These are phyloP conservation scores for Pythium diclinum DNA, from an alignment of 352 stramenopile genomes.

Conservation along the genomic window DNA sequence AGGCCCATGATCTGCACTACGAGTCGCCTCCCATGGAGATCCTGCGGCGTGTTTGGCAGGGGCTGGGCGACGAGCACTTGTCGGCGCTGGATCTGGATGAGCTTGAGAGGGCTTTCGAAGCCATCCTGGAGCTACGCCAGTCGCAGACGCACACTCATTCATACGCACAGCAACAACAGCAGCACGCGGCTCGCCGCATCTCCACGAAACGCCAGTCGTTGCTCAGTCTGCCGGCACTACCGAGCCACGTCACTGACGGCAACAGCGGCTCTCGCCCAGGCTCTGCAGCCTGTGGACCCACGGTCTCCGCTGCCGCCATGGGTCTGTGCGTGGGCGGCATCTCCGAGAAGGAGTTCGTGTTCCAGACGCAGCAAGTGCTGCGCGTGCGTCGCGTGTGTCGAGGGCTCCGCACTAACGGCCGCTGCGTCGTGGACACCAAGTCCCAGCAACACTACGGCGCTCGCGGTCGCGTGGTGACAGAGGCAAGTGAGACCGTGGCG, in stretches of 20 bases:
- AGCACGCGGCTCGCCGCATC: conserved; percentile 5
- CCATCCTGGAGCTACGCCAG: conserved; percentile 34
- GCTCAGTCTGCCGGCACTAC: background rate
- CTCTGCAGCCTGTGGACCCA: conserved; percentile 6
- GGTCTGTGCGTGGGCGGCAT: conserved; percentile 36
- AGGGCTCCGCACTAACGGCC: conserved; percentile 54
- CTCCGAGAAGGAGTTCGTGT: conserved; percentile 64
- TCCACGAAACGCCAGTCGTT: conserved; percentile 17
- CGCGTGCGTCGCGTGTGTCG: conserved; percentile 37
- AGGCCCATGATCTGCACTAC: background rate
- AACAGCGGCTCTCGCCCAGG: conserved; percentile 7
- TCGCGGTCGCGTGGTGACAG: conserved; percentile 8
- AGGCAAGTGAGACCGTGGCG: conserved; percentile 4
- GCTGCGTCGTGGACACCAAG: conserved; percentile 15
- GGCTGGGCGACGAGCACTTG: conserved; percentile 38
- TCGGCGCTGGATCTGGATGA: conserved; percentile 43
- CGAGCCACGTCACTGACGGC: background rate
- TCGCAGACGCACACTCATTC: conserved; percentile 1
- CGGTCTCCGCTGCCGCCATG: background rate
- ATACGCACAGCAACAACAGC: conserved; percentile 12
- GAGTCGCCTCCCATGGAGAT: conserved; percentile 34
- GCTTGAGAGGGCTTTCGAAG: conserved; percentile 34
- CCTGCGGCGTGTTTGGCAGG: conserved; percentile 33
- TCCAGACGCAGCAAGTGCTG: conserved; percentile 46
- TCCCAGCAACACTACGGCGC: conserved; percentile 14